These are phyloP conservation scores for Cordyceps militaris DNA, from an alignment of 2,329 filamentous ascomycete genomes.

Conservation along the genomic window DNA sequence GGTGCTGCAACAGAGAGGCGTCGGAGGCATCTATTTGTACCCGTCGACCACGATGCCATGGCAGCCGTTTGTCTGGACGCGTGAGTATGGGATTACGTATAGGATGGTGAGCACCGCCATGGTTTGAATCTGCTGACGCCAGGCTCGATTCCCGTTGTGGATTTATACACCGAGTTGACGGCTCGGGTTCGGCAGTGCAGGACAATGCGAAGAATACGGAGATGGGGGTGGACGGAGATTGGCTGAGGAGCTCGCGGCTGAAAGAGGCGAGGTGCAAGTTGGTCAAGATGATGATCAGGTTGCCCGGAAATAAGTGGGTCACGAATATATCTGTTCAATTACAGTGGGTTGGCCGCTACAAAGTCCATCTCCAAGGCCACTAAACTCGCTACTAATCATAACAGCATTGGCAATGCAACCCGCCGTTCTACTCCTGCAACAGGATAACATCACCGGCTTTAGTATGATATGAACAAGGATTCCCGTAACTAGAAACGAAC, in stretches of 20 bases:
- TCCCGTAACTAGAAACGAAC: background rate
- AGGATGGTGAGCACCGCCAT: background rate
- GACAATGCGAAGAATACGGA: conserved; percentile 11
- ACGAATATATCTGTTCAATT: background rate
- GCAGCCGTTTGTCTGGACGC: background rate
- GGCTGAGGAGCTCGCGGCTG: background rate
- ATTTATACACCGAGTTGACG: background rate
- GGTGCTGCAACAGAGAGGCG: background rate
- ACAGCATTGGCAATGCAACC: background rate
- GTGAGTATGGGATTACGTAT: background rate
- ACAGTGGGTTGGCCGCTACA: background rate
- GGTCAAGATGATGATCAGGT: background rate
- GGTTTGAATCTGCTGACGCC: background rate
- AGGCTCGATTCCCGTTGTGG: background rate
- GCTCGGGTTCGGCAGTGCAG: conserved; percentile 5
- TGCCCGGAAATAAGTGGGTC: conserved; percentile 9
- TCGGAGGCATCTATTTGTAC: conserved; percentile 1
- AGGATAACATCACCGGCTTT: background rate
- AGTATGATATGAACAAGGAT: background rate
- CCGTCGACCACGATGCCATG: background rate
- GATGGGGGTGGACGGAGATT: background rate
- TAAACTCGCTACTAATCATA: background rate
- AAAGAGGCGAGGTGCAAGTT: background rate
- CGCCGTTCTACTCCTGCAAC: too few species aligned
- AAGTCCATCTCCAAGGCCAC: background rate